These are phyloP conservation scores for Candida anutae DNA, from an alignment of 1,139 yeast genomes.

Conservation along the genomic window DNA sequence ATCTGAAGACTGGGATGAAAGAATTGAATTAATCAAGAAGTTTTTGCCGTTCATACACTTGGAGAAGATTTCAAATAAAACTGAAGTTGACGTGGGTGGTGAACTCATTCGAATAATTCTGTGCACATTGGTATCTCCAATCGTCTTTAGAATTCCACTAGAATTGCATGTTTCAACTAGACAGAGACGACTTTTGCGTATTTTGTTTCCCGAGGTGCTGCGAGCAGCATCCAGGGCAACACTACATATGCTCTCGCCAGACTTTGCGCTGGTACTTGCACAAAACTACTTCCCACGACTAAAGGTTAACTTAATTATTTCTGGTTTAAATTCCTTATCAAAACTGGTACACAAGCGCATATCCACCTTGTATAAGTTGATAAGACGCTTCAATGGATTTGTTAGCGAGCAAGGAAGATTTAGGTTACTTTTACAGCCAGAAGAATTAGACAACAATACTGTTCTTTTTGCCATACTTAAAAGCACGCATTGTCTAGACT, in stretches of 20 bases:
- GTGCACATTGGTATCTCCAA: slow-evolving; percentile 16
- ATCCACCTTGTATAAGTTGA: slow-evolving; percentile 12
- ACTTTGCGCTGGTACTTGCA: slow-evolving; percentile 12
- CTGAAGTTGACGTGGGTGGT: slow-evolving; percentile 4
- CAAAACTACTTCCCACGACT: slow-evolving; percentile 18
- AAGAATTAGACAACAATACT: slow-evolving; percentile 11
- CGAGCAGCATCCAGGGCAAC: too few relatives aligned
- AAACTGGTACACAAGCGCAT: slow-evolving; percentile 16
- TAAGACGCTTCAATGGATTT: slow-evolving; percentile 10
- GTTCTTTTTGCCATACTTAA: slow-evolving; percentile 14
- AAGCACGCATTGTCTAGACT: slow-evolving; percentile 13
- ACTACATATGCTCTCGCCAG: slow-evolving; percentile 15
- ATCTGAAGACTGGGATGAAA: slow-evolving; percentile 25
- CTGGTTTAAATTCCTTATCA: slow-evolving; percentile 26
- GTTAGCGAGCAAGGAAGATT: slow-evolving; percentile 4
- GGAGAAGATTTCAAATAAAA: slow-evolving; percentile 11
- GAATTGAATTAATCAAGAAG: slow-evolving; percentile 18
- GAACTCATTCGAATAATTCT: slow-evolving; percentile 13
- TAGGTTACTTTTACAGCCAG: slow-evolving; percentile 4
- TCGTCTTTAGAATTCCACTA: slow-evolving; percentile 17
- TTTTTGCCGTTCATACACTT: slow-evolving; percentile 22
- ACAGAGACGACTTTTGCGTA: slow-evolving; percentile 11
- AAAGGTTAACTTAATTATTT: slow-evolving; percentile 23
- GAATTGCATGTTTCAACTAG: slow-evolving; percentile 12
- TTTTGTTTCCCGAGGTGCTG: slow-evolving; percentile 5